Percentiles rank a stretch among this genome's conserved stretches.
Conservation (phyloP, 2,329 filamentous ascomycete genomes). For the Verticillium longisporum region DNA sequence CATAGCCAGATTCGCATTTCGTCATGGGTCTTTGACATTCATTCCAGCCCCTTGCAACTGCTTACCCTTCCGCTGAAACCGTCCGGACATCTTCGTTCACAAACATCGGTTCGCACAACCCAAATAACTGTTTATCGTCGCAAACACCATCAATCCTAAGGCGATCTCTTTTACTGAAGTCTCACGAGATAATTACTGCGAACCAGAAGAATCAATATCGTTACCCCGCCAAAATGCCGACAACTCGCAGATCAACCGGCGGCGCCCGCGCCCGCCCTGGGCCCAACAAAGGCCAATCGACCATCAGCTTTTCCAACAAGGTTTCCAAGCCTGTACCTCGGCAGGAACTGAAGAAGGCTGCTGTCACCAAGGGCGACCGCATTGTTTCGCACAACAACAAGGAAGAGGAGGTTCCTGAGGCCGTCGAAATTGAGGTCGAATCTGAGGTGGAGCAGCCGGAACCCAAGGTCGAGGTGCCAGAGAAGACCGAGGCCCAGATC, state of each 20-base stretch:
- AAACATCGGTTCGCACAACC: background rate
- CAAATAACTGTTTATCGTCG: background rate
- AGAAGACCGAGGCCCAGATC: slow-evolving; percentile 45
- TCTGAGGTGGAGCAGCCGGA: slow-evolving; percentile 15
- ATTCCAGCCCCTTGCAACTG: background rate
- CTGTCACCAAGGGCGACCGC: slow-evolving; percentile 20
- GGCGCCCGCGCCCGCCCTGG: slow-evolving; percentile 25
- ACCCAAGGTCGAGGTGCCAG: slow-evolving; percentile 16
- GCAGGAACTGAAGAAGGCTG: slow-evolving; percentile 39
- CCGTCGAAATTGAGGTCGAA: slow-evolving; percentile 12
- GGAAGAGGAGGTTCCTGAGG: slow-evolving; percentile 12
- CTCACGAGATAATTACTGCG: slow-evolving; percentile 4
- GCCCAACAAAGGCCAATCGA: slow-evolving; percentile 42
- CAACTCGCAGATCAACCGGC: slow-evolving; percentile 40
- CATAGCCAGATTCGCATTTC: slow-evolving; percentile 5
- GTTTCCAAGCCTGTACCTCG: slow-evolving; percentile 45
- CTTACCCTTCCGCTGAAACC: background rate
- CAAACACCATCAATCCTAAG: background rate
- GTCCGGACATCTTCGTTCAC: background rate
- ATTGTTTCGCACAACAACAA: slow-evolving; percentile 24
- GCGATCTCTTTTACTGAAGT: no score
- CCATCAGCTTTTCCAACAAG: slow-evolving; percentile 49
- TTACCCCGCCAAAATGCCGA: slow-evolving; percentile 32
- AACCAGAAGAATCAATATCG: background rate
- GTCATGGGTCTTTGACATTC: slow-evolving; percentile 7